Evolutionary conservation across 2,329 filamentous ascomycete species (phyloP), one percentile per base, ranked within the genome.

Genomic region (Botrytis elliptica): DNA sequence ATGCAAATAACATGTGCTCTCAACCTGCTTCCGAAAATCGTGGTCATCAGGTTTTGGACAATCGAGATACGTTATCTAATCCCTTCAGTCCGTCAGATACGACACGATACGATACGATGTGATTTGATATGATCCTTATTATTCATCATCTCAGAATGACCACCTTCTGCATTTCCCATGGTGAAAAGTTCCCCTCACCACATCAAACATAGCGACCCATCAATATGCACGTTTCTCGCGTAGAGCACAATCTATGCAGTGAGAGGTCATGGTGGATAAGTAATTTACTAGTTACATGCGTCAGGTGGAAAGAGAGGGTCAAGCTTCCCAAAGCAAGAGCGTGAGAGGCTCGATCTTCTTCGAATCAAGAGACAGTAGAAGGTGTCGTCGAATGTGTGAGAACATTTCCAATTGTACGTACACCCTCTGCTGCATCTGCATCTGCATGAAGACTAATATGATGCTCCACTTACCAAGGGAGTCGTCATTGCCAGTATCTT

Each of bases 181-280:
- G 38, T n/a, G 64, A 52, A 66, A 46, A 66, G 44, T 66, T 66
- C 46, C 44, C 64, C 44, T 67, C 64, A 40, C 46, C 64, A 52
- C 44, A 55, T 25, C 46, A 29, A n/a, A 25, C n/a, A 33, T 14
- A 40, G n/a, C n/a, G 52, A 67, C 40, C 33, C 38, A 40, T 55
- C 46, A 14, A 55, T 29, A 67, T 67, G 65, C 65, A 67, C 46
- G 46, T 67, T 49, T 36, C 22, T 55, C 65, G 46, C 46, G 16
- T 55, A 40, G 65, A 29, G 36, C 46, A 67, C 36, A 40, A 55
- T 33, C 14, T 55, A 67, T 67, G 65, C 65, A 67, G 46, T 55
- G 46, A 55, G 36, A 55, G 22, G 46, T 52, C 46, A 67, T 67
- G 46, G 65, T 67, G 65, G 65, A 55, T 55, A 55, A 38, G 38